Percentiles rank a stretch among this genome's conserved stretches.
These are phyloP conservation scores for Trichoderma atrobrunneum DNA, from an alignment of 2,329 filamentous ascomycete genomes.

Conservation along the genomic window DNA sequence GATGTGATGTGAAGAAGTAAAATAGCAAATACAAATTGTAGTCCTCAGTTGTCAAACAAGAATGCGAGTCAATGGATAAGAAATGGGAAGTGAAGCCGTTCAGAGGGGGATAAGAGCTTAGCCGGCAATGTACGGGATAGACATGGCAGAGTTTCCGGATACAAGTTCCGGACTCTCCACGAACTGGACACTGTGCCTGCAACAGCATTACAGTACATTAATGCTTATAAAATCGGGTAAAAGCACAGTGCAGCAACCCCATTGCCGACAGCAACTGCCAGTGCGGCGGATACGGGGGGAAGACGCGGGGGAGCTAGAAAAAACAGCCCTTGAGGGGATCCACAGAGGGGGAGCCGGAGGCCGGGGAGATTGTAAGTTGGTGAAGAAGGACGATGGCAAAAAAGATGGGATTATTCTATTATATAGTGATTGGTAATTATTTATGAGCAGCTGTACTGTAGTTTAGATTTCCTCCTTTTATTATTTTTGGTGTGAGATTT, in stretches of 20 bases:
- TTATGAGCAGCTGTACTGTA: neutral
- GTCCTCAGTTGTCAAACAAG: neutral
- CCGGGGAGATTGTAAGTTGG: neutral
- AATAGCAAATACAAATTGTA: neutral
- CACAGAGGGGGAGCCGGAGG: neutral
- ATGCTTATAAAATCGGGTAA: too few relatives aligned
- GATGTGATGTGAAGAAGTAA: neutral
- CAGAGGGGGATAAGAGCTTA: neutral
- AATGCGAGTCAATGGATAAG: neutral
- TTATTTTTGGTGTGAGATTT: neutral
- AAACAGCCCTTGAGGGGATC: neutral
- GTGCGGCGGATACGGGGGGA: conserved; percentile 12
- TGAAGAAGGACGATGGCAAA: too few relatives aligned
- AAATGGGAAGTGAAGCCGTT: neutral
- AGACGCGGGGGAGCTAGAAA: neutral
- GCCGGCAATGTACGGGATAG: neutral
- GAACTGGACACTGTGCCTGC: too few relatives aligned
- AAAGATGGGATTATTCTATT: neutral
- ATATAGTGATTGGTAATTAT: neutral
- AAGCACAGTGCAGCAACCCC: neutral
- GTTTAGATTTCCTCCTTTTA: neutral
- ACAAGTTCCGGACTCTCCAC: neutral
- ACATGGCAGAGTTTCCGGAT: neutral
- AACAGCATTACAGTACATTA: too few relatives aligned
- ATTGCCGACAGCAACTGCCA: conserved; percentile 20